Evolutionary conservation across 2,329 filamentous ascomycete species (phyloP), one percentile per base, ranked within the genome.

Genomic region (Sphaceloma murrayae): DNA sequence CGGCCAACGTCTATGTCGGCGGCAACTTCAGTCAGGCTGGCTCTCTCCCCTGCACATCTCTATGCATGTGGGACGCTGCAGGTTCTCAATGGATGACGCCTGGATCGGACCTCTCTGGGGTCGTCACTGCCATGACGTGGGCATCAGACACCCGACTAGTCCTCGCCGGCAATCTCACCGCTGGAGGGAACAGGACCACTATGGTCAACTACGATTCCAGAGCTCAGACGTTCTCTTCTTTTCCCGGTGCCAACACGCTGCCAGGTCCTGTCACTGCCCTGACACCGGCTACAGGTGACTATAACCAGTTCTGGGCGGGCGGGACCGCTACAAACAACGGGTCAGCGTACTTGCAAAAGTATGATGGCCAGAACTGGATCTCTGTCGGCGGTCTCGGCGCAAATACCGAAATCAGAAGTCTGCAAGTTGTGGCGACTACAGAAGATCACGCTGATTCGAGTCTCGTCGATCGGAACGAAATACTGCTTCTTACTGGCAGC

Each of bases 21-120:
- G 91, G 91, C 22, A 77, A 75, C 7, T 98, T 96, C 57, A 69
- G 77, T n/a, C 77, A 75, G 22, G 91, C 87, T 13, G 91, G 91
- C 19, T 80, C 82, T 3, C 73, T 96, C 21, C 79, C 77, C 31
- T 98, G 91, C 59, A 78, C 82, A 3, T 80, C 77, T 34, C 75
- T 98, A 17, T 98, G 91, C 63, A 69, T 82, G 48, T 94, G 84
- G 65, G 79, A 82, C 57, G 77, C 79, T 2, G 67, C 75, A 5
- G 71, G 72, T 3, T 74, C 72, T 10, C 81, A 88, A 55, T 98
- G 89, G 89, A 82, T 73, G 55, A 76, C 82, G 27, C 83, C 87
- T 10, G 87, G 86, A 6, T 75, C 73, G 33, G 79, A 75, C 46
- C 63, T 96, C 11, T 68, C 67, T 36, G 89, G 91, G 4, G 73